Evolutionary conservation across 257 asterid genomes (phyloP).

Genomic region (Solanum chiquidenum): DNA sequence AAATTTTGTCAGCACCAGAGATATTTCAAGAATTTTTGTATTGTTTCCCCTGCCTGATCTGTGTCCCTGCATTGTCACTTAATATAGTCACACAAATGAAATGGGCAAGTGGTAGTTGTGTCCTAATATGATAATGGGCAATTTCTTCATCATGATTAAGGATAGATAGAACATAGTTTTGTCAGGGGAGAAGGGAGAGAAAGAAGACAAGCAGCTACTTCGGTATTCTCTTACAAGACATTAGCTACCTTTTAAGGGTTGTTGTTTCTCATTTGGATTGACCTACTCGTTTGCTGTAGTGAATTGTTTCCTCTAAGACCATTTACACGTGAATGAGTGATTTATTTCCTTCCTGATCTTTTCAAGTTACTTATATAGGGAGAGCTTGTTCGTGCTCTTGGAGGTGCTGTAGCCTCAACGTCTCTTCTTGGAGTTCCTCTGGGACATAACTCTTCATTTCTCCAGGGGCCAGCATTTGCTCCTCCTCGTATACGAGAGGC

Average conservation of each 20-base stretch:
- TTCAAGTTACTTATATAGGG: conserved; percentile 40
- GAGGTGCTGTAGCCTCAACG: conserved; percentile 69
- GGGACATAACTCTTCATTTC: conserved; percentile 97
- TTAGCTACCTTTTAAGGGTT: background rate
- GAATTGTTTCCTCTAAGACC: background rate
- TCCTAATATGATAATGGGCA: background rate
- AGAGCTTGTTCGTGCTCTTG: conserved; percentile 83
- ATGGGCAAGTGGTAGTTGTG: background rate
- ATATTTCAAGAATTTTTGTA: background rate
- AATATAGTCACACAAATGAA: background rate
- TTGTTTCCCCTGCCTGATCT: background rate
- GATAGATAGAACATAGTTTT: background rate
- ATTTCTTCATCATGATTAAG: background rate
- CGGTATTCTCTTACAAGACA: background rate
- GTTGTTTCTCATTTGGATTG: background rate
- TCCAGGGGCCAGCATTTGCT: conserved; percentile 99
- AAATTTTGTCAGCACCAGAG: background rate
- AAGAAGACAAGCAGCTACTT: background rate
- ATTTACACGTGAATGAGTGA: background rate
- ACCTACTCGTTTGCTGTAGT: background rate
- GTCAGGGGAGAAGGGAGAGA: background rate
- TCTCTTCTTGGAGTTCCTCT: conserved; percentile 97
- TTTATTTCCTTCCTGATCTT: background rate
- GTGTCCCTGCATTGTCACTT: background rate
- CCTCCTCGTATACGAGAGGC: conserved; percentile 99